Base-by-base conservation (phyloP, 805 yeast species). In the Nakazawaea ernobii region DNA sequence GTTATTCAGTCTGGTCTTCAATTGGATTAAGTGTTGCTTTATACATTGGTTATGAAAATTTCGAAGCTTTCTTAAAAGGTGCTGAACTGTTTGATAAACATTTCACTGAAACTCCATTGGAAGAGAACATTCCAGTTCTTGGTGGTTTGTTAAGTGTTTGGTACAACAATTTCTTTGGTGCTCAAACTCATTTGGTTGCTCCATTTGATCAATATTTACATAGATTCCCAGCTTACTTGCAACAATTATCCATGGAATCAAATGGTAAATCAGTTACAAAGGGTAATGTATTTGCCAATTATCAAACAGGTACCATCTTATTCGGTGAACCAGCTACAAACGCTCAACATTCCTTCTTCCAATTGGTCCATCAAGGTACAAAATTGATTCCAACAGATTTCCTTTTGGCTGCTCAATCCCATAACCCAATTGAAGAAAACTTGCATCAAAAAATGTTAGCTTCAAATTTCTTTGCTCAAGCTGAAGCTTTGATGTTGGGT, bases 1-100 rank as follows among this genome's bases (percentile, higher is more conserved):
- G 99, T 71, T 94, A 94, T 83, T 94, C 99, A n/a, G 99, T 94
- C 53, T 94, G 99, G 99, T 87, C 96, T 38, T 95, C 99, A 54
- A 94, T 94, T 68, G 99, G 99, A 53, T 80, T 94, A 59, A 87
- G 97, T 28, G 92, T 94, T 54, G 95, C 96, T 59, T 72, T 94
- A 58, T 94, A 86, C 80, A 84, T 94, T 67, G 99, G 99, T 56
- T 94, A 66, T 68, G 98, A 94, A 55, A 87, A 90, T 79, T 94
- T 94, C 62, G 92, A 87, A 54, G 78, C 78, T 52, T 89, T 94
- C 80, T 77, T 94, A 62, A 86, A 84, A 70, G 99, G 99, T 74
- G 99, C 97, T 54, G 96, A 94, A 75, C 95, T 97, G 45, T 84
- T 91, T 61, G 99, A 94, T 76, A 72, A 84, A 62, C 98, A 94